These are phyloP conservation scores for Arthroderma sp. DNA, from an alignment of 2,329 filamentous ascomycete species.

Conservation along the genomic window DNA sequence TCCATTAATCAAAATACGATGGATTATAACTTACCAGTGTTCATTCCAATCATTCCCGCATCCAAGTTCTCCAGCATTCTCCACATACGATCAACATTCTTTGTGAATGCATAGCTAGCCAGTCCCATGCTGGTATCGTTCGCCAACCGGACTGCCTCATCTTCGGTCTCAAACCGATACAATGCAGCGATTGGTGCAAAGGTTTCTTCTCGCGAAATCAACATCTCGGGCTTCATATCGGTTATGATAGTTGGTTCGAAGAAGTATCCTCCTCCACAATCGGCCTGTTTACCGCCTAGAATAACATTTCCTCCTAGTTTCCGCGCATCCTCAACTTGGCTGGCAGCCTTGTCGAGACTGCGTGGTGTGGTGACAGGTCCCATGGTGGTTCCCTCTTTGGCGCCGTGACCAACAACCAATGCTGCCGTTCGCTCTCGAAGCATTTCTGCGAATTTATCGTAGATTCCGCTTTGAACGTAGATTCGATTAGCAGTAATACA, in stretches of 20 bases:
- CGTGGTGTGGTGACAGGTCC: slow-evolving; percentile 47
- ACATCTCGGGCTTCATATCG: slow-evolving; percentile 46
- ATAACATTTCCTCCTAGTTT: slow-evolving; percentile 51
- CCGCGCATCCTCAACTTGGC: slow-evolving; percentile 53
- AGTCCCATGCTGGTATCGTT: slow-evolving; percentile 54
- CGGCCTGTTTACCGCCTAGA: slow-evolving; percentile 41
- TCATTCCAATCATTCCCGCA: slow-evolving; percentile 57
- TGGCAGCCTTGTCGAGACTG: slow-evolving; percentile 40
- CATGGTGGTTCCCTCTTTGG: slow-evolving; percentile 42
- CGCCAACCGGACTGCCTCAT: slow-evolving; percentile 46
- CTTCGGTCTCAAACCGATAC: slow-evolving; percentile 53
- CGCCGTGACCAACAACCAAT: slow-evolving; percentile 49
- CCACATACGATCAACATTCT: slow-evolving; percentile 53
- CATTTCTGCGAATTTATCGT: slow-evolving; percentile 42
- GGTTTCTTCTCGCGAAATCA: slow-evolving; percentile 46
- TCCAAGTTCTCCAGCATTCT: slow-evolving; percentile 54
- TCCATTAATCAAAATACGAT: not conserved
- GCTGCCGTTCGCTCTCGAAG: slow-evolving; percentile 39
- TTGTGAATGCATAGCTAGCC: slow-evolving; percentile 56
- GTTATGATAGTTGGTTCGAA: slow-evolving; percentile 56
- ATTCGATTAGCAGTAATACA: slow-evolving; percentile 27
- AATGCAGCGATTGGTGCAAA: slow-evolving; percentile 54
- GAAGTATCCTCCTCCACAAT: slow-evolving; percentile 52
- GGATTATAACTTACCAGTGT: slow-evolving; percentile 35
- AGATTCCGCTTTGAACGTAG: slow-evolving; percentile 23